phyloP scores from a whole-genome alignment of 139 green algal species.

The Picochlorum sp. region DNA sequence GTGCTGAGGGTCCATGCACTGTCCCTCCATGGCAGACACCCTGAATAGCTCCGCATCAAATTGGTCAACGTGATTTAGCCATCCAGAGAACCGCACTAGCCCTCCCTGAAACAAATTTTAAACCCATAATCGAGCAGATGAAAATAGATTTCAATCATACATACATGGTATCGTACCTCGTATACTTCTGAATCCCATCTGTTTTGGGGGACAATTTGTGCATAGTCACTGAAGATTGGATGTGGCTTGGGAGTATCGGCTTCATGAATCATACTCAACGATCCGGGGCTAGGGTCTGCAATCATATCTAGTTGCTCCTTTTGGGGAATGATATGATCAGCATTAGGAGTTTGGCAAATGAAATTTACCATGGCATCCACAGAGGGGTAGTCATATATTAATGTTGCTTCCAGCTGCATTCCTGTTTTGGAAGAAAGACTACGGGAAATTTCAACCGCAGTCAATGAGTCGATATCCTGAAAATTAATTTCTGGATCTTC shows the following conservation, averaged over 20 bases:
- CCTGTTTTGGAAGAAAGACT: constrained; percentile 29
- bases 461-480: constrained; percentile 58
- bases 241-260: neutral
- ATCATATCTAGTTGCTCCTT: neutral
- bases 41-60: constrained; percentile 46
- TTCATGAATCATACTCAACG: neutral
- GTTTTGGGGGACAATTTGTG: neutral
- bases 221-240: neutral
- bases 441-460: constrained; percentile 55
- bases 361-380: constrained; percentile 21
- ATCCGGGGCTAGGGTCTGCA: neutral
- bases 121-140: too few species aligned
- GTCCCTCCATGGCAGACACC: constrained; percentile 38
- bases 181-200: neutral
- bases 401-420: constrained; percentile 57
- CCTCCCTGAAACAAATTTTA: neutral
- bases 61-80: constrained; percentile 40
- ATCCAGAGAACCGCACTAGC: constrained; percentile 44
- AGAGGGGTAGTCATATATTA: constrained; percentile 63
- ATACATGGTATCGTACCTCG: neutral
- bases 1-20: constrained; percentile 66
- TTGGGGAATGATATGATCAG: neutral
- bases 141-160: too few species aligned
- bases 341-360: neutral
- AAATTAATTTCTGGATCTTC: neutral